Evolutionary conservation across 106 monocot genomes (phyloP).

Genomic region (Xerophyta viscosa): DNA sequence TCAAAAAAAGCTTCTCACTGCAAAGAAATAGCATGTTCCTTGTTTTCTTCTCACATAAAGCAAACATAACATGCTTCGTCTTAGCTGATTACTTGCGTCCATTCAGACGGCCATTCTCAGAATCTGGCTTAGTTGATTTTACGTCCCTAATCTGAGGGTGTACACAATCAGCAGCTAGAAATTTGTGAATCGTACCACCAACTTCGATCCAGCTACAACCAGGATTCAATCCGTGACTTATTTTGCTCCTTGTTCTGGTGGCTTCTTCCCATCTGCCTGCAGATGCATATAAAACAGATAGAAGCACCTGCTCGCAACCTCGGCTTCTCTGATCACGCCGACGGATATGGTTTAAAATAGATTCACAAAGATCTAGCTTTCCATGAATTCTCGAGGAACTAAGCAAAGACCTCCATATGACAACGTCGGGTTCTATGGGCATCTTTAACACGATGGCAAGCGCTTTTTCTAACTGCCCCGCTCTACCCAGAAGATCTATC

Average conservation of each 20-base stretch:
- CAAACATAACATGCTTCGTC: conserved; percentile 30
- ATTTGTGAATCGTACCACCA: conserved; percentile 30
- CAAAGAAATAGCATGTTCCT: conserved; percentile 35
- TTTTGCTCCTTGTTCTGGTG: conserved; percentile 10
- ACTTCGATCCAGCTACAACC: conserved; percentile 44
- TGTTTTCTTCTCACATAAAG: conserved; percentile 35
- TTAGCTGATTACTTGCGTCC: conserved; percentile 24
- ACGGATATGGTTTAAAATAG: conserved; percentile 12
- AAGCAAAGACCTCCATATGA: conserved; percentile 35
- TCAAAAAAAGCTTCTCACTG: too few relatives aligned
- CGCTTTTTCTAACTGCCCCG: conserved; percentile 21
- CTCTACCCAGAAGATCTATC: conserved; percentile 33
- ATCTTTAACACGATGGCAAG: conserved; percentile 20
- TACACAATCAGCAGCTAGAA: conserved; percentile 27
- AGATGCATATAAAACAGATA: conserved; percentile 34
- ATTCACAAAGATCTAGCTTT: conserved; percentile 20
- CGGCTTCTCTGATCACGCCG: conserved; percentile 6
- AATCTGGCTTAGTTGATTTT: conserved; percentile 20
- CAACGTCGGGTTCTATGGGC: conserved; percentile 31
- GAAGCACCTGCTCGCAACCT: conserved; percentile 27
- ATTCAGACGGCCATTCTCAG: conserved; percentile 18
- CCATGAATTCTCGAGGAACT: conserved; percentile 39
- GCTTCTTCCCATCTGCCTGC: conserved; percentile 29
- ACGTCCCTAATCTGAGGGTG: conserved; percentile 27
- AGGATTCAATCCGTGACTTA: conserved; percentile 8